Evolutionary conservation across 768 basidiomycete species (phyloP), one percentile per base, ranked within the genome.

Genomic region (Mycena rebaudengoi): DNA sequence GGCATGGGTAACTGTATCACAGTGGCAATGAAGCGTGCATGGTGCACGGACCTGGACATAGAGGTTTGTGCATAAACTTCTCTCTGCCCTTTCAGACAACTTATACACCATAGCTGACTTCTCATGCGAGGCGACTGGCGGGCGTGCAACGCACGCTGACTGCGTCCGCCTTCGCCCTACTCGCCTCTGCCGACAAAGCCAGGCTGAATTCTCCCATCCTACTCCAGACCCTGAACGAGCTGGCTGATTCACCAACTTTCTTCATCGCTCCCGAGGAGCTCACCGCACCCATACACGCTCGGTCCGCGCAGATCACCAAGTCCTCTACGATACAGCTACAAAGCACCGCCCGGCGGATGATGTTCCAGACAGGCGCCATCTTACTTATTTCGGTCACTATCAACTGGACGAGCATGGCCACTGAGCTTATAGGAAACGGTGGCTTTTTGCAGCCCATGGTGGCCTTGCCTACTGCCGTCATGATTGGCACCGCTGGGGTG

Each of bases 261-360:
- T 65, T 65, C 14, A 75, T 92, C 23, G 74, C 77, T 10, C 76
- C 86, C 11, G 66, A 70, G 14, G 78, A 82, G 13, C 82, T 92
- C 28, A 84, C 79, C 0, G 68, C 67, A 2, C 89, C 91, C 1
- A 75, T 92, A 49, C 69, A 76, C 58, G 70, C 76, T 8, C 85
- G 91, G 4, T 82, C 83, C 51, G 70, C 69, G 12, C 88, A 90
- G 67, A 77, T 93, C 45, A 74, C 80, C n/a, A 71, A 75, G 41
- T 80, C 84, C 56, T 85, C 89, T 16, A 90, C 88, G 4, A 77
- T 80, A 7, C 80, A 80, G 18, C 79, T 94, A 29, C 91, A 94
- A 68, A 69, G 84, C 20, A 79, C 86, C 20, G 91, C 86, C 5
- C 91, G 93, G 69, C 79, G 79, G 12, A 81, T 81, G 3, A 81